Evolutionary conservation across 768 basidiomycete species (phyloP), one percentile per base, ranked within the genome.

Genomic region (Lactarius trivialis): DNA sequence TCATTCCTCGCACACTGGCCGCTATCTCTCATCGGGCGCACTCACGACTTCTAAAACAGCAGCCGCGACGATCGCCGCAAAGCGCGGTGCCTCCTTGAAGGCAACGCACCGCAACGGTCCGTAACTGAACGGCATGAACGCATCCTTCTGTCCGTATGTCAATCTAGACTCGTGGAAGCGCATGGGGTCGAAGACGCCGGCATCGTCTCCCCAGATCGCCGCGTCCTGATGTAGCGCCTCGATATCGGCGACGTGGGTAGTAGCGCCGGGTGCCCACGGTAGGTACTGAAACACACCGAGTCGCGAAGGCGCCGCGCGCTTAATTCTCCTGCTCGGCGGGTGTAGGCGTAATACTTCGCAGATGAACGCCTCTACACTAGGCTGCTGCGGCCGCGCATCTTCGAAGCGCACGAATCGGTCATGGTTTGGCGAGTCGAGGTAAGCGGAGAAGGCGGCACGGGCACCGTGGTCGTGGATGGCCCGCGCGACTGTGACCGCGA

Each of bases 301-400:
- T 30, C 64, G 12, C 9, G 51, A 34, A 14, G 56, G 43, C 12
- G 21, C 30, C 2, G 60, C 63, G 30, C 78, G 77, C 21, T 73
- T 70, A 43, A 84, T 81, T 26, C 74, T 78, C 52, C 75, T 76
- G 2, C 80, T 80, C 0, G 83, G 82, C 2, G 83, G 82, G 68
- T 81, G 70, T 1, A 84, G 72, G 0, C 82, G 73, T 71, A 84
- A 75, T 7, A 74, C 70, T 67, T 84, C 82, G 24, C 67, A 64
- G 0, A 83, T 69, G 56, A 81, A 70, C 3, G 70, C 70, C 54
- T 76, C 71, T 26, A 72, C 73, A 39, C 76, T 76, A 7, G 76
- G 70, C 19, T 53, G 32, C 11, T 56, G 45, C 24, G 45, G 12
- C 6, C 6, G 45, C 21, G 5, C 67, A 2, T 60, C 36, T 15